A percentile compares a stretch with the other conserved stretches of the same genome.
Evolutionary conservation across 108 stramenopile species (phyloP).

Genomic region (Bacterosira constricta): DNA sequence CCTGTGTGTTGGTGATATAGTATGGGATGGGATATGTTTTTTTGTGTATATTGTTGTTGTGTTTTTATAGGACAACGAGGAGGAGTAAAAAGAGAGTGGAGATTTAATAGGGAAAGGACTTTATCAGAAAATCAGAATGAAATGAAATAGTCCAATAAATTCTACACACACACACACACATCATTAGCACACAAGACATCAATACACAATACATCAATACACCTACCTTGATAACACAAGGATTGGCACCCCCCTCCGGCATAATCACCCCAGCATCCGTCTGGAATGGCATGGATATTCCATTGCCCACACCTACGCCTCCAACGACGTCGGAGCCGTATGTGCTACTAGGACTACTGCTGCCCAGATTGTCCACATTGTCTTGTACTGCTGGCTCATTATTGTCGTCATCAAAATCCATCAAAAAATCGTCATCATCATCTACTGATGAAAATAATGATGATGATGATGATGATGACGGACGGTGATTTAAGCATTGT

Average conservation of each 20-base stretch:
- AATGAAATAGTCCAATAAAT: not conserved
- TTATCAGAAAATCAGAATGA: not conserved
- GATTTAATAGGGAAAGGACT: too few species aligned
- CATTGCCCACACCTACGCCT: not conserved
- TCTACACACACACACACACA: too few species aligned
- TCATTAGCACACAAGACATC: too few species aligned
- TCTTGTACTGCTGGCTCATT: not conserved
- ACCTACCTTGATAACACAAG: constrained; percentile 50
- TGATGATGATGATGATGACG: not conserved
- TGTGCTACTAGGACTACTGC: not conserved
- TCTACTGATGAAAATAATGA: not conserved
- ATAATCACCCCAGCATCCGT: constrained; percentile 41
- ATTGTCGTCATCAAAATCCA: not conserved
- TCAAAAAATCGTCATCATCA: not conserved
- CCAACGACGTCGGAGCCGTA: not conserved
- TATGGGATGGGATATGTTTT: too few species aligned
- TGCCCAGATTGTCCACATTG: not conserved
- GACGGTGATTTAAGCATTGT: too few species aligned
- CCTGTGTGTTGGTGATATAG: constrained; percentile 27
- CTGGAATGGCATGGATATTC: constrained; percentile 7
- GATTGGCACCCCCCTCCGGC: constrained; percentile 36
- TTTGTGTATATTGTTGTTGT: too few species aligned
- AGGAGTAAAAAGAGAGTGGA: too few species aligned
- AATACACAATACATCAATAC: too few species aligned
- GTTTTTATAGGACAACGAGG: too few species aligned